These are phyloP conservation scores for Papilionanthe hybrid DNA, from an alignment of 116 monocot genomes.

Conservation along the genomic window DNA sequence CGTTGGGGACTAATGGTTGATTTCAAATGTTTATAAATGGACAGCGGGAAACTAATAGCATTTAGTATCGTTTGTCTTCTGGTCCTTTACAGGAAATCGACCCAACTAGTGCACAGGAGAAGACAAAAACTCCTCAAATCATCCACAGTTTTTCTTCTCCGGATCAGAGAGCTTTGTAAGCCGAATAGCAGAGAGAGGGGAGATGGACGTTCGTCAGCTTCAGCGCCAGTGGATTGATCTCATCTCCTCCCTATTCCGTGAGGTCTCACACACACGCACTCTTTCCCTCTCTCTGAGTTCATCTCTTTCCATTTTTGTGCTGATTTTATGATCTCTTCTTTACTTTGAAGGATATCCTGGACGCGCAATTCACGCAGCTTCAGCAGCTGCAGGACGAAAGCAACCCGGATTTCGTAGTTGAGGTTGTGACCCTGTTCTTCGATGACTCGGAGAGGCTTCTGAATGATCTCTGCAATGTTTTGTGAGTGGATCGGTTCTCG, in stretches of 20 bases:
- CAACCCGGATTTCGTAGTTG: conserved; percentile 35
- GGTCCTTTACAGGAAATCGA: conserved; percentile 4
- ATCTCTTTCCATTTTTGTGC: background rate
- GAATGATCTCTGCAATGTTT: conserved; percentile 18
- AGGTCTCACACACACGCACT: too few relatives aligned
- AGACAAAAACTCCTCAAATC: background rate
- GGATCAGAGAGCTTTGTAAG: background rate
- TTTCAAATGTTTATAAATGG: too few relatives aligned
- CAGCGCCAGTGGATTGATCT: conserved; percentile 36
- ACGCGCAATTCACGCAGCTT: conserved; percentile 37
- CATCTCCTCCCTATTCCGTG: conserved; percentile 28
- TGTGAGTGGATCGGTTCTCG: conserved; percentile 17
- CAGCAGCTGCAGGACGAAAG: conserved; percentile 48
- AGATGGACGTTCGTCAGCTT: conserved; percentile 29
- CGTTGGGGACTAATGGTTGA: too few relatives aligned
- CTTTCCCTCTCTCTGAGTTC: background rate
- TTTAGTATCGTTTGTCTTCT: background rate
- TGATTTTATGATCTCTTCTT: conserved; percentile 1
- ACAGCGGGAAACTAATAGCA: background rate
- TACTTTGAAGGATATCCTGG: conserved; percentile 34
- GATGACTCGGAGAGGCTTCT: conserved; percentile 38
- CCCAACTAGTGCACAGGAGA: background rate
- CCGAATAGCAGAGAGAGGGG: background rate
- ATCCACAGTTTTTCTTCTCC: background rate
- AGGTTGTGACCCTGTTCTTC: conserved; percentile 43